Base-by-base conservation (phyloP, 176 grass and related monocot genomes). In the Puya raimondii region DNA sequence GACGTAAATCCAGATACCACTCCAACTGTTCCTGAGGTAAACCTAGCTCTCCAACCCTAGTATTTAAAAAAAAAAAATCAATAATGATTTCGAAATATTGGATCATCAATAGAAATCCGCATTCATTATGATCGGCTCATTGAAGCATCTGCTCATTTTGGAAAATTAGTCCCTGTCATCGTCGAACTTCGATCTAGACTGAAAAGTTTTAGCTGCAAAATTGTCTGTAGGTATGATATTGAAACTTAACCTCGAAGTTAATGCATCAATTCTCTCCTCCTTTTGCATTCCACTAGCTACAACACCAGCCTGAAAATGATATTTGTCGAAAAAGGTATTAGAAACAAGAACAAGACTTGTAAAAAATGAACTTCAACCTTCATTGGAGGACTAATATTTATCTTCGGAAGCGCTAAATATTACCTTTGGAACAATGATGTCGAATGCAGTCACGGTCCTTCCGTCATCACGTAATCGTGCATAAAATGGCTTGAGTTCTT, bases 401-500 rank as follows among this genome's bases (percentile, higher is more conserved):
- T 6, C 50, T 74, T 13, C 27, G 6, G 18, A 17, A 58, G 54
- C 54, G 18, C 18, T 20, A 58, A 3, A 3, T 7, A 17, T 81
- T 51, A 91, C 88, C 74, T 91, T 86, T 61, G 84, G 84, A 13
- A 78, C 57, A 72, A 87, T 74, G 66, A 91, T 76, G 49, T 91
- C 84, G 65, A 91, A 91, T 47, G 84, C 56, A 63, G 80, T 86
- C 56, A 80, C 80, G 9, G 78, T 86, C 51, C 65, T 81, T 14
- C 16, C 33, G 67, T 91, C 78, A 68, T 86, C 80, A 27, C 69
- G 65, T 22, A 84, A 63, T 9, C 74, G 84, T 56, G 75, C 76
- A 81, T 87, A 87, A 76, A 91, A 84, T 66, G 88, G 88, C 63
- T 91, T 78, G 6, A 84, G 50, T 73, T 84, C 74, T 65, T 91